Evolutionary conservation across 129 eudicot species (phyloP).

Genomic region (Scalesia atractyloides): DNA sequence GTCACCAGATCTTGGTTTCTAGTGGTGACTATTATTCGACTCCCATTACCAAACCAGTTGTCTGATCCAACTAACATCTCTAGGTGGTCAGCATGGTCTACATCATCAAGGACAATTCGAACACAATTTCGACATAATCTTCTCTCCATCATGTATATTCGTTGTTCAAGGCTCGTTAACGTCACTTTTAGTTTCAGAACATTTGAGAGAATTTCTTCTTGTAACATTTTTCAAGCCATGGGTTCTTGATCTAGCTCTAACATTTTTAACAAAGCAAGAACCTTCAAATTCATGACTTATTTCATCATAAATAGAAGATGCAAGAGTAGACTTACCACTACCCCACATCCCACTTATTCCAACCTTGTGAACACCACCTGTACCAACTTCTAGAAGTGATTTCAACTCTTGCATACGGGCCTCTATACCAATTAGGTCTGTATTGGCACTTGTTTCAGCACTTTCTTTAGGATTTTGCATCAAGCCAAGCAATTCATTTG

Average conservation of each 20-base stretch:
- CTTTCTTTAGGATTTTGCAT: neutral
- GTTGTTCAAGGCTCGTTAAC: neutral
- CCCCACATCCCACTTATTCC: slow-evolving; percentile 32
- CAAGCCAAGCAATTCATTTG: neutral
- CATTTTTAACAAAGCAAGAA: slow-evolving; percentile 13
- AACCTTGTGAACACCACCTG: slow-evolving; percentile 24
- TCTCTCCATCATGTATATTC: neutral
- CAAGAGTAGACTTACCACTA: slow-evolving; percentile 36
- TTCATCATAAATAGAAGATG: slow-evolving; percentile 21
- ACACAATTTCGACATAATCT: slow-evolving; percentile 15
- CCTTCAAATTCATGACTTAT: slow-evolving; percentile 22
- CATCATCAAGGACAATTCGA: slow-evolving; percentile 35
- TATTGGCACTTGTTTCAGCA: neutral
- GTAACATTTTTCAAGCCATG: slow-evolving; percentile 18
- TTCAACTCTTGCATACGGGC: slow-evolving; percentile 5
- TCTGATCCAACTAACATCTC: slow-evolving; percentile 24
- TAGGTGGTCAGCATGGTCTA: slow-evolving; percentile 21
- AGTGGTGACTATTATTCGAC: slow-evolving; percentile 25
- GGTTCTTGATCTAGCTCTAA: slow-evolving; percentile 1
- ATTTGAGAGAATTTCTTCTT: slow-evolving; percentile 16
- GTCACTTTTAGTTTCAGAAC: slow-evolving; percentile 6
- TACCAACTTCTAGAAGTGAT: slow-evolving; percentile 12
- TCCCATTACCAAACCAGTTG: slow-evolving; percentile 34
- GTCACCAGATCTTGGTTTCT: slow-evolving; percentile 23
- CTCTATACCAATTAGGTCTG: slow-evolving; percentile 10